Conservation (phyloP, 805 yeast genomes). For the Metschnikowia hibisci region DNA sequence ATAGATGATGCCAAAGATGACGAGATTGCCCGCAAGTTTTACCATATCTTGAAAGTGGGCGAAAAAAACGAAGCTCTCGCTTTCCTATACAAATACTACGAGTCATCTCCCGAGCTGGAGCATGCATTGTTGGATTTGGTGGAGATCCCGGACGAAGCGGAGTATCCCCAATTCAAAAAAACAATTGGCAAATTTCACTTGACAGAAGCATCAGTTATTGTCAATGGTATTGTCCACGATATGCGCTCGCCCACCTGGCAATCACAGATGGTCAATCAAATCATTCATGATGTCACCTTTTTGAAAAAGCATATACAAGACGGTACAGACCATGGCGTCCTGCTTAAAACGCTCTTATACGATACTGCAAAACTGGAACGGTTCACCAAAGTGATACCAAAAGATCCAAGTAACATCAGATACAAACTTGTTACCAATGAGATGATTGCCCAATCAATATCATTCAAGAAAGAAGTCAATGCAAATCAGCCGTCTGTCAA, state of each 20-base stretch:
- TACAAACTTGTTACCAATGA: constrained; percentile 29
- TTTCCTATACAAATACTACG: constrained; percentile 35
- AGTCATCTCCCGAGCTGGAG: constrained; percentile 25
- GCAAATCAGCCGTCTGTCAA: constrained; percentile 40
- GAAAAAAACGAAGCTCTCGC: constrained; percentile 35
- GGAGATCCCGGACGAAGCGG: constrained; percentile 16
- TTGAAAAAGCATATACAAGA: constrained; percentile 26
- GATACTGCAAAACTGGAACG: constrained; percentile 41
- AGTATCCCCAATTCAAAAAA: constrained; percentile 18
- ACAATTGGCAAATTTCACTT: constrained; percentile 34
- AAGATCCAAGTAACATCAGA: constrained; percentile 29
- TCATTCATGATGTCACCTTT: constrained; percentile 47
- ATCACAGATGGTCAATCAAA: constrained; percentile 46
- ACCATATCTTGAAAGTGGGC: constrained; percentile 30
- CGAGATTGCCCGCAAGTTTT: constrained; percentile 29
- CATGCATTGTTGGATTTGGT: constrained; percentile 21
- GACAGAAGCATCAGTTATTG: constrained; percentile 49
- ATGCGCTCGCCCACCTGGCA: constrained; percentile 54
- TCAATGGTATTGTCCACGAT: constrained; percentile 67
- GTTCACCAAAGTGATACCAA: constrained; percentile 38
- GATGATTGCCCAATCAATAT: constrained; percentile 22
- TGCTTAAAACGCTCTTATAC: constrained; percentile 41
- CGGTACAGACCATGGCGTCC: constrained; percentile 22
- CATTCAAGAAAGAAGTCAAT: constrained; percentile 17
- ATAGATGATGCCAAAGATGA: constrained; percentile 27